Percentiles rank a stretch among this genome's conserved stretches.
Conservation (phyloP, 257 asterid genomes). For the Nicotiana attenuata region DNA sequence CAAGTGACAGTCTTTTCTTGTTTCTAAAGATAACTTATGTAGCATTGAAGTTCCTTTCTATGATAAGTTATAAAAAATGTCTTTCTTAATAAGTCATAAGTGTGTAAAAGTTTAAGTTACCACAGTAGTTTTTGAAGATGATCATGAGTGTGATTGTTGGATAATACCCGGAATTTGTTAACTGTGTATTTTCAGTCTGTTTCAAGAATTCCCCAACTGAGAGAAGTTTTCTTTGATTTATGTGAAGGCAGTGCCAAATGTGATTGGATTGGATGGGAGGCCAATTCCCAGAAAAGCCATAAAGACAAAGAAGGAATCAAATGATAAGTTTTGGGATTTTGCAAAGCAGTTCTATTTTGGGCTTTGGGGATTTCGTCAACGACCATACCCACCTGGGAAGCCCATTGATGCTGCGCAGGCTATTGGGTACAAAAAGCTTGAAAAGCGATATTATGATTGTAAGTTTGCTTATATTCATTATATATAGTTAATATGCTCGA, state of each 20-base stretch:
- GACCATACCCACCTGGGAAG: constrained; percentile 93
- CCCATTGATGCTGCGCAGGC: constrained; percentile 96
- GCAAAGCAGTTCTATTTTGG: constrained; percentile 94
- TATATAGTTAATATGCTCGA: background rate
- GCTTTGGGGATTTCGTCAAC: constrained; percentile 94
- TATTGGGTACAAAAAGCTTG: constrained; percentile 85
- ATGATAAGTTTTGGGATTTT: constrained; percentile 97
- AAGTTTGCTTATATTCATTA: constrained; percentile 25
- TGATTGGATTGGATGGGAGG: constrained; percentile 90
- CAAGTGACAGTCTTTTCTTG: background rate
- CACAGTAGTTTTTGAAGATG: background rate
- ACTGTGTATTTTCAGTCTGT: background rate
- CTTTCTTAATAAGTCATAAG: background rate
- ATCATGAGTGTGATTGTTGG: background rate
- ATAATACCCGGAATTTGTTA: background rate
- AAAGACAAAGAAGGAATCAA: constrained; percentile 46
- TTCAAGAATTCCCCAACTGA: constrained; percentile 4
- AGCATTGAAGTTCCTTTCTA: background rate
- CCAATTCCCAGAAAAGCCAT: constrained; percentile 97
- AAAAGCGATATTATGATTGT: constrained; percentile 84
- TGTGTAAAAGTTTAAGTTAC: background rate
- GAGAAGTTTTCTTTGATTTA: background rate
- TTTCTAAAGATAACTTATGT: background rate
- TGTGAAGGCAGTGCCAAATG: constrained; percentile 83
- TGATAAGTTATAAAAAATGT: background rate